Base-by-base conservation (phyloP, 352 stramenopile genomes). In the Phytophthora pluvialis region DNA sequence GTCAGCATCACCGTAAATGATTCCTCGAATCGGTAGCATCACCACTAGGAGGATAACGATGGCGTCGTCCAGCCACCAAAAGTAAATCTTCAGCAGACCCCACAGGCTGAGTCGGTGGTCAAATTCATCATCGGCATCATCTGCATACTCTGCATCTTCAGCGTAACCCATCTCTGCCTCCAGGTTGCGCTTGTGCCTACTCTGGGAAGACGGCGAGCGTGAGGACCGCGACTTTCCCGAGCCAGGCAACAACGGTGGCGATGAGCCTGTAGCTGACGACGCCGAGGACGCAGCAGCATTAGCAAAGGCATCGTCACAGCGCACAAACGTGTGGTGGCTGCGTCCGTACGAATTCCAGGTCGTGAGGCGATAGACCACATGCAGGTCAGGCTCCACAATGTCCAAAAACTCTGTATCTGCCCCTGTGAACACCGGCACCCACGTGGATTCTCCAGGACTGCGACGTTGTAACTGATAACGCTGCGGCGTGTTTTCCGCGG, bases 21-120 rank as follows among this genome's bases (percentile, higher is more conserved):
- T 89, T 21, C 83, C 82, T 32, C 87, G 85, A 45, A 95, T 87
- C 6, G 86, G 87, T 13, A 93, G 71, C 56, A 92, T 78, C 26
- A 94, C 72, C 44, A 95, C 83, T 15, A 92, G 49, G 15, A 85
- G 83, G 11, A 95, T 68, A 18, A 84, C 75, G 42, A 95, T 89
- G 3, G 80, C 83, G 53, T 95, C 87, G 47, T 95, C 84, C n/a
- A 95, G 72, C 87, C 87, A 95, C 84, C 86, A 95, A 31, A 93
- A 70, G 59, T 92, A 92, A 15, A 76, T 74, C 53, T 88, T 90
- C 28, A 93, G 56, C 42, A 86, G 33, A 8, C 67, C 64, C 45
- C 83, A 81, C 21, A 82, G 32, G n/a, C 73, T 49, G 15, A 61
- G 11, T 72, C 51, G 26, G 39, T 63, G 54, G 31, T 71, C 28